Evolutionary conservation across 2,329 filamentous ascomycete species (phyloP), one percentile per base, ranked within the genome.

Genomic region (Fusarium sp.): DNA sequence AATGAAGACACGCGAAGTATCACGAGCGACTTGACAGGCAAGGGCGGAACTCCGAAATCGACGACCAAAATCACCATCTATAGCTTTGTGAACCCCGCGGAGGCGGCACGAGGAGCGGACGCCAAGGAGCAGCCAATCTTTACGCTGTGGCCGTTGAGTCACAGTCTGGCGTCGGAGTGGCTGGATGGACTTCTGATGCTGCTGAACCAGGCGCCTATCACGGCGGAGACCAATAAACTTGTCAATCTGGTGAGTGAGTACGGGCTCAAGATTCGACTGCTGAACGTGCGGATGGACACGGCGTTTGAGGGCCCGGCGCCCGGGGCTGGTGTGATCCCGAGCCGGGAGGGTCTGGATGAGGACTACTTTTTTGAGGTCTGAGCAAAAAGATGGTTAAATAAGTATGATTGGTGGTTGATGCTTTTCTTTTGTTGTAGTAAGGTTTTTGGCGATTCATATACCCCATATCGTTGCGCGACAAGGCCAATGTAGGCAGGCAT

Each of bases 141-240:
- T 55, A 93, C 91, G n/a, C 85, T 99, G 53, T 90, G 94, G 78
- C 94, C 95, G 7, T 84, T 89, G 62, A 92, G 89, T 61, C 92
- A 96, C 76, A 93, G 89, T 69, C 83, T 96, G 47, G 96, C 96
- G 11, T 97, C 94, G 1, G 96, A 99, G 80, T 99, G 96, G 96
- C 86, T 99, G 7, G 96, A 99, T 78, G 96, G 96, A 1, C 82
- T 99, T 69, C 85, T 98, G 58, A 97, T 99, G 94, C 85, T 99
- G 56, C 86, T 99, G 24, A 94, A 97, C 76, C 96, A 99, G 80
- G 89, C 94, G 62, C 96, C 96, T 21, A 98, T 99, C 77, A 99
- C 96, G n/a, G 89, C 94, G 4, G 95, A 98, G 81, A 98, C 96
- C 36, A 95, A 92, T 77, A 97, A 96, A 79, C 83, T 98, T 65